Percentiles rank a stretch among this genome's conserved stretches.
Evolutionary conservation across 805 yeast genomes (phyloP).

Genomic region (Ogataea zsoltii): DNA sequence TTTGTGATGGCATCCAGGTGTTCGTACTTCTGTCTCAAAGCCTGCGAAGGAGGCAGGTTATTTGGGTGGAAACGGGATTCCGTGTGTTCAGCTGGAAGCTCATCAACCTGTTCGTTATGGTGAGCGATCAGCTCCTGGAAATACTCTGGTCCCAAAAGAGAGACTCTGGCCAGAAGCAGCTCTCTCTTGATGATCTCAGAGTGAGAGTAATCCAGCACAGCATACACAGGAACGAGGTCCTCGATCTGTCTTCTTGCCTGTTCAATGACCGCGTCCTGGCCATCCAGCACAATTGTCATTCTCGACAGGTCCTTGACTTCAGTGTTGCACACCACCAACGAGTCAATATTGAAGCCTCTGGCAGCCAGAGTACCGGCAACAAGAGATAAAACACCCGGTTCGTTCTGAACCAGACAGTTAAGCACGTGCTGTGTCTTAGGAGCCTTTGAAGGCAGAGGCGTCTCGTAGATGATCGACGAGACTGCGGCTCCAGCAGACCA

Average conservation of each 20-base stretch:
- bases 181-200: conserved; percentile 91
- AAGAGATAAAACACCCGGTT: conserved; percentile 94
- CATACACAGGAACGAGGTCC: conserved; percentile 97
- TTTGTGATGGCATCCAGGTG: conserved; percentile 84
- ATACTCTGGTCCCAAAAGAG: conserved; percentile 96
- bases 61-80: conserved; percentile 76
- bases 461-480: conserved; percentile 90
- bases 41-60: conserved; percentile 86
- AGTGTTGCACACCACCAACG: conserved; percentile 93
- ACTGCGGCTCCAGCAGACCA: conserved; percentile 98
- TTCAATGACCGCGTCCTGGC: conserved; percentile 94
- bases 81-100: conserved; percentile 42
- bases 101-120: conserved; percentile 56
- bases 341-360: conserved; percentile 97
- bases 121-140: conserved; percentile 91
- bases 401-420: conserved; percentile 97
- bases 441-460: conserved; percentile 63
- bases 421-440: conserved; percentile 84
- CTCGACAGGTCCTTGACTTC: conserved; percentile 93
- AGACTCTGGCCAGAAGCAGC: conserved; percentile 85
- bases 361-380: conserved; percentile 97
- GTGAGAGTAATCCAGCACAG: conserved; percentile 90
- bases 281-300: conserved; percentile 93
- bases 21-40: conserved; percentile 88
- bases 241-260: conserved; percentile 98